These are phyloP conservation scores for Pisolithus orientalis DNA, from an alignment of 768 basidiomycete species.

Conservation along the genomic window DNA sequence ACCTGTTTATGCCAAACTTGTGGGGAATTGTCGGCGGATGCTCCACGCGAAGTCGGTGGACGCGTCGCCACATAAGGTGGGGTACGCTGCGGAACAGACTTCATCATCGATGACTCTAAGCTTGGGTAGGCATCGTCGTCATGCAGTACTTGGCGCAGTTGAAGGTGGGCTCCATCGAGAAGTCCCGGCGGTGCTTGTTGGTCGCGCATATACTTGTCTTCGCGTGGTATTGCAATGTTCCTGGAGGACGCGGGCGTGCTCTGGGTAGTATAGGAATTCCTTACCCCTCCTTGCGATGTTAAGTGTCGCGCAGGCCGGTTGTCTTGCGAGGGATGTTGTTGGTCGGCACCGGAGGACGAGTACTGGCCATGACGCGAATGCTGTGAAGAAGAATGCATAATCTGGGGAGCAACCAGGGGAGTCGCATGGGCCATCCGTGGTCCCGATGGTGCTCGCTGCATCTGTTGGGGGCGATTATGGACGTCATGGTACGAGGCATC, in stretches of 20 bases:
- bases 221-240: slow-evolving; percentile 13
- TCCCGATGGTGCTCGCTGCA: slow-evolving; percentile 15
- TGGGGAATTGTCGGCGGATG: slow-evolving; percentile 19
- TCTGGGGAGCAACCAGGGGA: slow-evolving; percentile 16
- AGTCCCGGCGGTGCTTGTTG: slow-evolving; percentile 15
- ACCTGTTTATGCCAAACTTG: slow-evolving; percentile 22
- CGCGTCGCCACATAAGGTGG: slow-evolving; percentile 10
- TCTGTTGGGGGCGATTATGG: slow-evolving; percentile 3
- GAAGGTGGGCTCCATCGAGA: slow-evolving; percentile 12
- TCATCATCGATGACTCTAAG: slow-evolving; percentile 22
- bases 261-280: slow-evolving; percentile 28
- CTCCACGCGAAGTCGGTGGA: slow-evolving; percentile 18
- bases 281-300: slow-evolving; percentile 15
- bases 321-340: slow-evolving; percentile 9
- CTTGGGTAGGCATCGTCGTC: slow-evolving; percentile 20
- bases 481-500: slow-evolving; percentile 8
- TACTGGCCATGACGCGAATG: slow-evolving; percentile 18
- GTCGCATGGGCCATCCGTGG: slow-evolving; percentile 15
- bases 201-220: slow-evolving; percentile 25
- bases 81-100: slow-evolving; percentile 23
- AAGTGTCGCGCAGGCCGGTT: slow-evolving; percentile 7
- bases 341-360: slow-evolving; percentile 2
- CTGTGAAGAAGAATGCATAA: slow-evolving; percentile 18
- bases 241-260: slow-evolving; percentile 17
- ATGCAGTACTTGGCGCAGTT: slow-evolving; percentile 28